A percentile compares a stretch with the other conserved stretches of the same genome.
Evolutionary conservation across 352 stramenopile genomes (phyloP).

Genomic region (Thraustochytrium sp.): DNA sequence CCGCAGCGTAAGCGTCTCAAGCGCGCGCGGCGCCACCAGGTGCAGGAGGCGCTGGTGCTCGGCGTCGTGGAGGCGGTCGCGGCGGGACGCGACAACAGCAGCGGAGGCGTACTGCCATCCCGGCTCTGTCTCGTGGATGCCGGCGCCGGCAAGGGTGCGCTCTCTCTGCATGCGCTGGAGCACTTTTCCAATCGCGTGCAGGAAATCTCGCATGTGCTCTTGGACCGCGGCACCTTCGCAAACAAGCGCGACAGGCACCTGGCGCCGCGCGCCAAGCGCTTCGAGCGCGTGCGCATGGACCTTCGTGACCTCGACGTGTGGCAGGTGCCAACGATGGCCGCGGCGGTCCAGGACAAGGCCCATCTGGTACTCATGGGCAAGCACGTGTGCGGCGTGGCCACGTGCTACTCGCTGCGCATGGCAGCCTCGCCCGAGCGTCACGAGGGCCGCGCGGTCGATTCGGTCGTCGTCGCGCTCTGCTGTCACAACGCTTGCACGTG

Average conservation of each 20-base stretch:
- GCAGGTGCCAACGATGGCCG: background rate
- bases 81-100: background rate
- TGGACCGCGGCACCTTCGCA: background rate
- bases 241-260: background rate
- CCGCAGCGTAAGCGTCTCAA: too few species aligned
- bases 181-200: background rate
- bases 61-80: background rate
- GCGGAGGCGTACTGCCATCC: background rate
- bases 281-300: constrained; percentile 22
- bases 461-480: constrained; percentile 18
- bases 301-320: constrained; percentile 17
- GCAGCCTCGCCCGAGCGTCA: background rate
- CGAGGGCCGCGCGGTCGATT: background rate
- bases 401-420: background rate
- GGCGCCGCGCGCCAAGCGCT: background rate
- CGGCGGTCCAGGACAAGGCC: background rate
- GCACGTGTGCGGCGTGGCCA: constrained; percentile 22
- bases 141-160: constrained; percentile 8
- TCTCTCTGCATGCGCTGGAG: constrained; percentile 8
- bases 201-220: background rate
- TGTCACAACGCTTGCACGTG: background rate
- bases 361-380: background rate
- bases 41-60: background rate
- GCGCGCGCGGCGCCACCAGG: too few species aligned
- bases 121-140: background rate